Percentiles rank a stretch among this genome's conserved stretches.
These are phyloP conservation scores for Xylaria arbuscula DNA, from an alignment of 2,329 filamentous ascomycete species.

Conservation along the genomic window DNA sequence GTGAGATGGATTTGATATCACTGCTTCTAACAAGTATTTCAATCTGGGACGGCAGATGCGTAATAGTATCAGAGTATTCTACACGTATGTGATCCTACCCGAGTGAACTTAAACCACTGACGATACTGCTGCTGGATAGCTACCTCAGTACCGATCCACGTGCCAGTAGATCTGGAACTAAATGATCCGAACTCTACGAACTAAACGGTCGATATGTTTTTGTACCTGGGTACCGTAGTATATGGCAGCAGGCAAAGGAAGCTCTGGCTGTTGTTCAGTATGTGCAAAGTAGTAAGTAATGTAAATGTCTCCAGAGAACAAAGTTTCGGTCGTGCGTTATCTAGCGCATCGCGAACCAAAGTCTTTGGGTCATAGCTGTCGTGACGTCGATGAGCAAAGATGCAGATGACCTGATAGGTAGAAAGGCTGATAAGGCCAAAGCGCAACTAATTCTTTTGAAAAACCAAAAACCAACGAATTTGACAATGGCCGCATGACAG, in stretches of 20 bases:
- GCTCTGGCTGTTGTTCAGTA: neutral
- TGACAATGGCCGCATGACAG: conserved; percentile 24
- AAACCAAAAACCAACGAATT: neutral
- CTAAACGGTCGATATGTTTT: neutral
- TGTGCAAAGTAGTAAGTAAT: neutral
- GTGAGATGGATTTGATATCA: conserved; percentile 15
- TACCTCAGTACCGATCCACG: neutral
- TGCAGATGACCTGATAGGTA: conserved; percentile 21
- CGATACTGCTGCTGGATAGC: neutral
- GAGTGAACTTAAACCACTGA: neutral
- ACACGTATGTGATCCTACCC: no score
- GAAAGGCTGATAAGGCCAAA: conserved; percentile 8
- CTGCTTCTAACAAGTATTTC: conserved; percentile 3
- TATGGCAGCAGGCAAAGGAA: neutral
- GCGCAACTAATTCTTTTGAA: conserved; percentile 7
- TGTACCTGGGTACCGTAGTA: neutral
- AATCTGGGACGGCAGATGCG: no score
- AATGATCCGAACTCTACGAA: neutral
- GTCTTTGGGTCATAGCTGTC: neutral
- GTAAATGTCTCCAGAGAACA: neutral
- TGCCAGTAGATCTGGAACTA: neutral
- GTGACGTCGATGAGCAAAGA: conserved; percentile 27
- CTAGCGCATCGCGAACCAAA: neutral
- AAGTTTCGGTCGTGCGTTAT: conserved; percentile 16
- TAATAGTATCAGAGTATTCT: no score